These are phyloP conservation scores for Sapria himalayana DNA, from an alignment of 345 rosid genomes.

Conservation along the genomic window DNA sequence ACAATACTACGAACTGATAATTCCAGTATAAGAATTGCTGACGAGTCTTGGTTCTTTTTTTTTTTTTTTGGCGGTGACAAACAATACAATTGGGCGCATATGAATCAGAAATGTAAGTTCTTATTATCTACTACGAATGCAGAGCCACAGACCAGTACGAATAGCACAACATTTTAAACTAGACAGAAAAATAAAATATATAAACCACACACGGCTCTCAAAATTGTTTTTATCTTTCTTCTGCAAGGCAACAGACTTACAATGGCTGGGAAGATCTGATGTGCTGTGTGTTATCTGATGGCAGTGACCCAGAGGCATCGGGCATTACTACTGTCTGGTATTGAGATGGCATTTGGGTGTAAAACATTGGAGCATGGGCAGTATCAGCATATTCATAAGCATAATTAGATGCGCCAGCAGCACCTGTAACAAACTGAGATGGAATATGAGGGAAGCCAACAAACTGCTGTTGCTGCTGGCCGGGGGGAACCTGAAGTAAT, in stretches of 20 bases:
- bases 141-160: conserved; percentile 41
- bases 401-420: conserved; percentile 29
- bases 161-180: conserved; percentile 11
- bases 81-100: too few relatives aligned
- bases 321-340: conserved; percentile 59
- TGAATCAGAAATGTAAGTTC: too few relatives aligned
- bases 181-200: conserved; percentile 16
- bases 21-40: too few relatives aligned
- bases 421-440: conserved; percentile 43
- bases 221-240: conserved; percentile 37
- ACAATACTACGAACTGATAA: too few relatives aligned
- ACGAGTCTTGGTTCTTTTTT: too few relatives aligned
- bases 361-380: conserved; percentile 51
- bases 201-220: conserved; percentile 37
- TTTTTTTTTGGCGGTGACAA: too few relatives aligned
- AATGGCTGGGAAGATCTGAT: conserved; percentile 46
- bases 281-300: conserved; percentile 41
- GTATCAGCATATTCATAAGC: conserved; percentile 47
- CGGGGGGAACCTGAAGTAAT: conserved; percentile 44
- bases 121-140: conserved; percentile 47
- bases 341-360: conserved; percentile 63
- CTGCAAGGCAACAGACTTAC: conserved; percentile 15
- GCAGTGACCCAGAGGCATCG: conserved; percentile 30
- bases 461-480: conserved; percentile 59
- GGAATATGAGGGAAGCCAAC: conserved; percentile 69